Conservation (phyloP, 208 protist species). For the Angomonas desouzai region DNA sequence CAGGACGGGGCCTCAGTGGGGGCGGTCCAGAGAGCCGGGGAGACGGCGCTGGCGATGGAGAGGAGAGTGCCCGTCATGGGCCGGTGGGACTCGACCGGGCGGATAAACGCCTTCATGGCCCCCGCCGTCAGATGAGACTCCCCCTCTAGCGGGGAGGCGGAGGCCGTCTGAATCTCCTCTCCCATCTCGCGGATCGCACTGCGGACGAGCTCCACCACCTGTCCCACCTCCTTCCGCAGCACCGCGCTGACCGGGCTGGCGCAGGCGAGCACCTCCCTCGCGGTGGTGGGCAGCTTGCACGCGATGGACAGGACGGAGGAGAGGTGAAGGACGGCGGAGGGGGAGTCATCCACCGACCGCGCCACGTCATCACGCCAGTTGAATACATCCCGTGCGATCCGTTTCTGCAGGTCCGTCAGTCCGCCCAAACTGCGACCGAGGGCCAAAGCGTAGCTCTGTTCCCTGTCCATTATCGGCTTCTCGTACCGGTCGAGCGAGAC, state of each 20-base stretch:
- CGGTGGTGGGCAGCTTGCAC: constrained; percentile 75
- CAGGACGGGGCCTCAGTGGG: constrained; percentile 8
- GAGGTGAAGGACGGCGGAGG: constrained; percentile 72
- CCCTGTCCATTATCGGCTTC: constrained; percentile 83
- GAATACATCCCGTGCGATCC: constrained; percentile 64
- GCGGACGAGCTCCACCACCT: constrained; percentile 62
- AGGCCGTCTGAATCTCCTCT: constrained; percentile 10
- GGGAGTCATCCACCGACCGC: constrained; percentile 79
- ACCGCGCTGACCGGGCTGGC: constrained; percentile 71
- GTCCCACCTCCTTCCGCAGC: constrained; percentile 48
- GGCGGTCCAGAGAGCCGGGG: constrained; percentile 6
- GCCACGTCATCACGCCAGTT: constrained; percentile 83
- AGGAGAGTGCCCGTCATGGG: constrained; percentile 82
- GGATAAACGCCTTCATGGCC: not conserved
- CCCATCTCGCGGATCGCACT: constrained; percentile 24
- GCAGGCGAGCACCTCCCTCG: constrained; percentile 64
- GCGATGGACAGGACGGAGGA: constrained; percentile 76
- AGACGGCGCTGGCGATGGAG: constrained; percentile 37
- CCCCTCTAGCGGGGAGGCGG: not conserved
- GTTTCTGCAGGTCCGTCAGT: constrained; percentile 47
- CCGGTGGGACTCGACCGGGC: constrained; percentile 36
- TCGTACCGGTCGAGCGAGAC: constrained; percentile 90
- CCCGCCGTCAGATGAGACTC: not conserved
- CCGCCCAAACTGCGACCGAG: constrained; percentile 74
- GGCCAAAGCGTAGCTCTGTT: constrained; percentile 61